Evolutionary conservation across 345 rosid genomes (phyloP), one percentile per base, ranked within the genome.

Genomic region (Eutrema heterophyllum): DNA sequence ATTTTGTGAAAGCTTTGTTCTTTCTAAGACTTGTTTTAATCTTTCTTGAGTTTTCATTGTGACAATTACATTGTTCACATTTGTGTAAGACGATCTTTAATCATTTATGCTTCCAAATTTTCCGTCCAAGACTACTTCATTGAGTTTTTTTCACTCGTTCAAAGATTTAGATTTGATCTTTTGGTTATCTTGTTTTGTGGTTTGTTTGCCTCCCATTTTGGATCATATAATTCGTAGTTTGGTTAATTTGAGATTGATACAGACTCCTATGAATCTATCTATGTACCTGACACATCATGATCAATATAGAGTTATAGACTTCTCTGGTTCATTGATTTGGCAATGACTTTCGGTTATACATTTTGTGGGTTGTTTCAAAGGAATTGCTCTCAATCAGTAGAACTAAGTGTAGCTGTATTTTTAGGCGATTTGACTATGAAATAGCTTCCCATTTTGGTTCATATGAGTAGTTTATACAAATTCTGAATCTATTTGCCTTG

Each of bases 11-110:
- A 52, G 66, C 43, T 68, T 54, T 32, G 38, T 39, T 52, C 16
- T 67, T 35, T 29, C 5, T 9, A 38, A 49, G 60, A 40, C 76
- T 36, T n/a, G 27, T 33, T 43, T 21, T 21, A 21, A 21, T 21
- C 15, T 55, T 18, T 16, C 12, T 3, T 67, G 6, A 55, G 49
- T 65, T 73, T 64, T 44, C 45, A 15, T 26, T 52, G 67, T 53
- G 30, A 16, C 41, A 14, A 2, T 73, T 54, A 9, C 32, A 26
- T 48, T 66, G 44, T 55, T 62, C 16, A 29, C 69, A 2, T 48
- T 56, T 74, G 43, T 67, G 78, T 74, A 59, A 74, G 68, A 74
- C 73, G 0, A 27, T 57, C 29, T 16, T 57, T 45, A 56, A 38
- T 48, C 51, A 16, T 16, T 39, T 18, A 51, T 74, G 45, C 16